These are phyloP conservation scores for Coemansia javaensis DNA, from an alignment of 192 early-diverging fungal genomes.

Conservation along the genomic window DNA sequence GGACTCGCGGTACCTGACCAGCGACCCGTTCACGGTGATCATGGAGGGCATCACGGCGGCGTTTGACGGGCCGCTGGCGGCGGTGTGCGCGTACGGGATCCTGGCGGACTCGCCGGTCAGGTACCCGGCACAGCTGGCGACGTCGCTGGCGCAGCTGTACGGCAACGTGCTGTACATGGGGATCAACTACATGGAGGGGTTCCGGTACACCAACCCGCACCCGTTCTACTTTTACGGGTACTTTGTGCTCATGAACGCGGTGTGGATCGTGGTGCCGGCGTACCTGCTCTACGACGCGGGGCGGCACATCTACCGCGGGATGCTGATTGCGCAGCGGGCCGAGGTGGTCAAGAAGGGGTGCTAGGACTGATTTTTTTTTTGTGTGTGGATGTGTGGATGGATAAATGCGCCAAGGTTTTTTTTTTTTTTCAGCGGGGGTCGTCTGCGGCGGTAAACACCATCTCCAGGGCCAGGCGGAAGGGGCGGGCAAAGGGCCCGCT, in stretches of 20 bases:
- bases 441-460: too few relatives aligned
- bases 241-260: slow-evolving; percentile 76
- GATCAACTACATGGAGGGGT: slow-evolving; percentile 65
- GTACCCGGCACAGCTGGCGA: slow-evolving; percentile 55
- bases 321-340: slow-evolving; percentile 50
- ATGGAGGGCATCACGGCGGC: slow-evolving; percentile 89
- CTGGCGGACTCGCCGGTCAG: slow-evolving; percentile 53
- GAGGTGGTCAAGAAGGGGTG: slow-evolving; percentile 44
- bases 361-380: slow-evolving; percentile 11
- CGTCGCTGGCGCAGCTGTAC: slow-evolving; percentile 72
- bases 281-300: slow-evolving; percentile 49
- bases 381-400: neutral
- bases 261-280: slow-evolving; percentile 78
- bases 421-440: too few relatives aligned
- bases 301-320: slow-evolving; percentile 52
- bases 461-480: slow-evolving; percentile 54
- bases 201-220: slow-evolving; percentile 62
- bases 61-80: slow-evolving; percentile 58
- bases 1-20: slow-evolving; percentile 84
- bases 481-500: slow-evolving; percentile 54
- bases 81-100: slow-evolving; percentile 55
- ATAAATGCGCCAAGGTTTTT: too few relatives aligned
- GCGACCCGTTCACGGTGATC: slow-evolving; percentile 74
- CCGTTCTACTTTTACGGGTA: slow-evolving; percentile 87
- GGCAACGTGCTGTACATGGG: slow-evolving; percentile 79